Evolutionary conservation across 2,329 filamentous ascomycete genomes (phyloP).

Genomic region (Aspergillus pseudonomiae): DNA sequence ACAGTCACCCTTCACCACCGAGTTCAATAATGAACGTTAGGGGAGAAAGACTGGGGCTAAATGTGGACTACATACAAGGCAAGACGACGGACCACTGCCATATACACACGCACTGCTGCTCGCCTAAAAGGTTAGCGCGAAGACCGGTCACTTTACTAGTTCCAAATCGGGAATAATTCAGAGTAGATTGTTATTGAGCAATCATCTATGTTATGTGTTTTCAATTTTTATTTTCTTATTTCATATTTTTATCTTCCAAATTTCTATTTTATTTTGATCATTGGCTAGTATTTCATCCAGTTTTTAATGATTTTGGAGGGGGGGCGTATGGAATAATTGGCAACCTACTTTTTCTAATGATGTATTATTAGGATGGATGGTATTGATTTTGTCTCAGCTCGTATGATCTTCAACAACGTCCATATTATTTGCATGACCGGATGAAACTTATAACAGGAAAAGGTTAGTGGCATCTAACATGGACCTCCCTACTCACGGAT

Average conservation of each 20-base stretch:
- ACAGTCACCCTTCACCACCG: constrained; percentile 30
- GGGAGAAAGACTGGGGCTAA: not conserved
- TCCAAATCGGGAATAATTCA: constrained; percentile 2
- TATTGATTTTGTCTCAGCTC: constrained; percentile 1
- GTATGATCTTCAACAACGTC: constrained; percentile 1
- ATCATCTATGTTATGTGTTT: not conserved
- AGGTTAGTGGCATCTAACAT: not conserved
- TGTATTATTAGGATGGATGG: not conserved
- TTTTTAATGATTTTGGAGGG: not conserved
- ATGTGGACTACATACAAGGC: constrained; percentile 6
- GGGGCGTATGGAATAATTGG: not conserved
- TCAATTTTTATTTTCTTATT: not conserved
- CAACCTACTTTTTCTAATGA: not conserved
- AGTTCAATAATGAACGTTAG: constrained; percentile 13
- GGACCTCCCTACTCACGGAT: not conserved
- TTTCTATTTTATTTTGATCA: not conserved
- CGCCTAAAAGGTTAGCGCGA: constrained; percentile 20
- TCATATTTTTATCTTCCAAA: not conserved
- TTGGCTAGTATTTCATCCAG: not conserved
- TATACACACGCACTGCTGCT: constrained; percentile 22
- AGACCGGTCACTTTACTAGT: constrained; percentile 17
- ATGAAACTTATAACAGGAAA: not conserved
- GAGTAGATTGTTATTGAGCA: not conserved
- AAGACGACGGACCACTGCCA: constrained; percentile 10
- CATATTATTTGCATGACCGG: not conserved